These are phyloP conservation scores for Tricholoma bakamatsutake DNA, from an alignment of 768 basidiomycete species.

Conservation along the genomic window DNA sequence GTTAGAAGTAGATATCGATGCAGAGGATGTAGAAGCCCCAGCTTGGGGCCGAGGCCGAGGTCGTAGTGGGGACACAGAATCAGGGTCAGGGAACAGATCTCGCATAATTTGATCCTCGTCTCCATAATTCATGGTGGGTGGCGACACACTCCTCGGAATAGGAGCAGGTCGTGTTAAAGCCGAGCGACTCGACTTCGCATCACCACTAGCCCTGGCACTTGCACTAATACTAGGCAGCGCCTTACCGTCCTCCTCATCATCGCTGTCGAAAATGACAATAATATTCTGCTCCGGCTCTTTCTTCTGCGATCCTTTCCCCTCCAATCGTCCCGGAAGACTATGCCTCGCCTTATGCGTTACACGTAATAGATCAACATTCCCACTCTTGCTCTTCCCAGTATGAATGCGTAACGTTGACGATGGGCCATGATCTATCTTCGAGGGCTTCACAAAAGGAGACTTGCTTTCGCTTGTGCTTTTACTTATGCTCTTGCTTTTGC, in stretches of 20 bases:
- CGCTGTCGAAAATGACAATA: constrained; percentile 6
- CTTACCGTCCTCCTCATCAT: neutral
- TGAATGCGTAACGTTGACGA: neutral
- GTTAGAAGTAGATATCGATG: neutral
- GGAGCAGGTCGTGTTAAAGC: neutral
- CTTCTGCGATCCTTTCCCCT: neutral
- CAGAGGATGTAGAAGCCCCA: neutral
- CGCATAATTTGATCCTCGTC: neutral
- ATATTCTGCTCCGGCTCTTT: neutral
- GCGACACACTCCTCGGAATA: no score
- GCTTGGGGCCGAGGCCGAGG: neutral
- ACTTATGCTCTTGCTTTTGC: neutral
- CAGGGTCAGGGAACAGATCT: neutral
- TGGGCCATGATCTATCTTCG: neutral
- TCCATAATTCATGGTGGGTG: neutral
- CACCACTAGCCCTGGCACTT: neutral
- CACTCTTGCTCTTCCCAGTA: neutral
- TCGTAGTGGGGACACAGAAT: neutral
- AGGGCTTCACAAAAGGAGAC: neutral
- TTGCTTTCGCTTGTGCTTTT: no score
- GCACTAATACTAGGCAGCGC: neutral
- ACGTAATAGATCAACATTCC: neutral
- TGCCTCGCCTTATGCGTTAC: neutral
- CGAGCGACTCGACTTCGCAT: neutral
- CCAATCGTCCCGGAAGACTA: neutral